phyloP scores from a whole-genome alignment of 75 land plant species.

The Larix kaempferi region DNA sequence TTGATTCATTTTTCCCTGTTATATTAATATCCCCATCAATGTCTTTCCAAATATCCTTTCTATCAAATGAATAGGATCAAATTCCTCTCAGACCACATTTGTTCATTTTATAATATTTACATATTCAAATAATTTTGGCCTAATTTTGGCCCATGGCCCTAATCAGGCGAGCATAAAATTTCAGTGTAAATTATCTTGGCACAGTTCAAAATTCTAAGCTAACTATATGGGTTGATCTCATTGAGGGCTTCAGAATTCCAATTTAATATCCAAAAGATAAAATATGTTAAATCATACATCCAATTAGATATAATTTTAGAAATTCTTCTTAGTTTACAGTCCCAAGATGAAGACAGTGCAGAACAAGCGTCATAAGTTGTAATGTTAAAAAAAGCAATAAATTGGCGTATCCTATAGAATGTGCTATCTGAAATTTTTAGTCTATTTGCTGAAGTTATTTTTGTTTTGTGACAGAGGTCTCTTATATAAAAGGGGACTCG shows the following conservation, averaged over 20 bases:
- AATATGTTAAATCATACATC: no score
- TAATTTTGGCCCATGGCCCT: neutral
- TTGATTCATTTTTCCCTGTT: neutral
- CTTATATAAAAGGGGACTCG: no score
- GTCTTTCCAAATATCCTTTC: neutral
- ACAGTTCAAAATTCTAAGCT: neutral
- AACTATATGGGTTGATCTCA: neutral
- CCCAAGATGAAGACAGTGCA: no score
- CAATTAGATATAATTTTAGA: no score
- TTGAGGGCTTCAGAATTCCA: neutral
- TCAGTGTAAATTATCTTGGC: neutral
- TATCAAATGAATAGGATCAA: neutral
- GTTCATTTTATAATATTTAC: neutral
- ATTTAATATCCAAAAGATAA: no score
- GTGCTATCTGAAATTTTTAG: no score
- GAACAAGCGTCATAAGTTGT: no score
- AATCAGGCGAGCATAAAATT: neutral
- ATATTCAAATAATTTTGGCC: neutral
- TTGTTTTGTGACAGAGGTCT: no score
- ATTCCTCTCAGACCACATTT: neutral
- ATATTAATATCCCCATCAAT: neutral
- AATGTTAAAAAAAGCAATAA: no score
- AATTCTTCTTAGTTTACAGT: no score
- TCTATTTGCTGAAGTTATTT: no score
- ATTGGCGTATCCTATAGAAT: no score